Conservation (phyloP, 2,329 filamentous ascomycete species). For the Pyrenophora tritici-repentis region DNA sequence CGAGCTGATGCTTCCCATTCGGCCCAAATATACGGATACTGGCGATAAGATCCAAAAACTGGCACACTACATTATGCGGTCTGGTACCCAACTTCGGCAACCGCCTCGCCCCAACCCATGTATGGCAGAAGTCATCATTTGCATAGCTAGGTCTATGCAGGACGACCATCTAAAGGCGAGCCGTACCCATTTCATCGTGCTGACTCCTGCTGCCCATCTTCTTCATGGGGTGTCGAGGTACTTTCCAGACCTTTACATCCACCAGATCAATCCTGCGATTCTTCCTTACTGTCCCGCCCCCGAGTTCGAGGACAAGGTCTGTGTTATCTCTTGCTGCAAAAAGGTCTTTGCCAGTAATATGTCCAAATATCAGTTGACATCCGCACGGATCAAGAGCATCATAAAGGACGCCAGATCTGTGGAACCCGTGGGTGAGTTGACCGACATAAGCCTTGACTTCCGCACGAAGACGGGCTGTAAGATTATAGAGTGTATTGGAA, state of each 20-base stretch:
- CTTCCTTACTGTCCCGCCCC: constrained; percentile 26
- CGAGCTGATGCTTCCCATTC: constrained; percentile 31
- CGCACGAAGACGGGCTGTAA: constrained; percentile 32
- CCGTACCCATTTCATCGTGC: constrained; percentile 34
- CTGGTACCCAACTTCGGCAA: constrained; percentile 31
- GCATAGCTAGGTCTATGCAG: constrained; percentile 30
- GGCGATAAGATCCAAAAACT: constrained; percentile 25
- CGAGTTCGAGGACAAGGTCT: constrained; percentile 19
- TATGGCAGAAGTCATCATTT: constrained; percentile 34
- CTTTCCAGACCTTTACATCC: constrained; percentile 28
- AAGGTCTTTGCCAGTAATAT: constrained; percentile 36
- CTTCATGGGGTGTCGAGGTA: constrained; percentile 30
- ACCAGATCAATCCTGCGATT: constrained; percentile 36
- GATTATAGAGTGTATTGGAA: constrained; percentile 24
- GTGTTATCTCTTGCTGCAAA: constrained; percentile 28
- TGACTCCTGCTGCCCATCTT: constrained; percentile 30
- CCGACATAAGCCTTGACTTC: constrained; percentile 28
- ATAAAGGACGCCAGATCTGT: constrained; percentile 33
- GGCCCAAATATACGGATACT: constrained; percentile 16
- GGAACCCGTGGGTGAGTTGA: constrained; percentile 28
- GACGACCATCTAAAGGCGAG: constrained; percentile 14
- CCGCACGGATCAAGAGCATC: constrained; percentile 30
- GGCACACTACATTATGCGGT: constrained; percentile 21
- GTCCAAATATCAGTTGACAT: constrained; percentile 29
- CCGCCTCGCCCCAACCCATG: constrained; percentile 37